phyloP scores from a whole-genome alignment of 2,329 filamentous ascomycete species.

The Claviceps maximensis region DNA sequence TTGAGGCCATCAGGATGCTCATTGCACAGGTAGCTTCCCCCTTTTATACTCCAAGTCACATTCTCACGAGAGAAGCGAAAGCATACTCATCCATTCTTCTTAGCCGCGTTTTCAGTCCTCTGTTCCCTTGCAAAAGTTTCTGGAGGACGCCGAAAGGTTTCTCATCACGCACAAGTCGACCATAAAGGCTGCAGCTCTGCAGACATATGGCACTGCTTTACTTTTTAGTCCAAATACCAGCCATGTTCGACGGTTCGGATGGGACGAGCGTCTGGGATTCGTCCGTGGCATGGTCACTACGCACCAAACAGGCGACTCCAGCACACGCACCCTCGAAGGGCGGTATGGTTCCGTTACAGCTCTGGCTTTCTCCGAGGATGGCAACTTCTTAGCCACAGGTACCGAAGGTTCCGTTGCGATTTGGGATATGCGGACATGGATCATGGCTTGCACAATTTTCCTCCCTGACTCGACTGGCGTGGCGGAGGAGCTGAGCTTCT shows the following conservation, averaged over 20 bases:
- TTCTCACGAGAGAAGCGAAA: neutral
- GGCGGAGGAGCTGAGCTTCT: constrained; percentile 7
- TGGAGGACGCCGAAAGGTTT: constrained; percentile 14
- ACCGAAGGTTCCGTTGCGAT: constrained; percentile 6
- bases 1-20: constrained; percentile 4
- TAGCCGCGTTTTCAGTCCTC: neutral
- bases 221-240: constrained; percentile 18
- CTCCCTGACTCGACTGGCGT: constrained; percentile 6
- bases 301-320: constrained; percentile 6
- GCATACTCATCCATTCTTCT: neutral
- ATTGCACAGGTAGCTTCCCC: constrained; percentile 2
- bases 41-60: too few species aligned
- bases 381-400: constrained; percentile 5
- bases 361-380: constrained; percentile 7
- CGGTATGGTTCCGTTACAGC: constrained; percentile 6
- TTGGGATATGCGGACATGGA: constrained; percentile 4
- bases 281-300: constrained; percentile 8
- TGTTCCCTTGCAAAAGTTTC: constrained; percentile 13
- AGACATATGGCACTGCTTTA: constrained; percentile 21
- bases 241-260: constrained; percentile 8
- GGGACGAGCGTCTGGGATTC: constrained; percentile 9
- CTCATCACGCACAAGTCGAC: constrained; percentile 12
- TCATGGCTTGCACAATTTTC: constrained; percentile 4
- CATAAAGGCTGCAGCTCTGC: constrained; percentile 17
- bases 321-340: constrained; percentile 5